Evolutionary conservation across 148 eudicot genomes (phyloP), one percentile per base, ranked within the genome.

Genomic region (Heliamphora exappendiculata): DNA sequence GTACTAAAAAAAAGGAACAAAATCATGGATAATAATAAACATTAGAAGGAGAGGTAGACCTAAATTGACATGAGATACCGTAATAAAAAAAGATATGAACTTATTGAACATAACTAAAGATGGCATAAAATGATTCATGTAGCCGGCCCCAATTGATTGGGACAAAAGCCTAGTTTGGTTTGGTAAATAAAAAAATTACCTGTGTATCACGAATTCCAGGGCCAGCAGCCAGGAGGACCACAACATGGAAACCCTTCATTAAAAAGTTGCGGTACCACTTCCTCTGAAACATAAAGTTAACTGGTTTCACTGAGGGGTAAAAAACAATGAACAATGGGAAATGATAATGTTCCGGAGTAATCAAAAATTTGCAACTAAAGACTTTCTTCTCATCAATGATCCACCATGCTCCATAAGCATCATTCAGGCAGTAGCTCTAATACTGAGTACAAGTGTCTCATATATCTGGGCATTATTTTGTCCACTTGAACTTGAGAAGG

Each of bases 221-320:
- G 69, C 97, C 97, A 84, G 97, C 93, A 77, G 97, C 96, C 86
- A 95, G 70, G 64, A 95, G 94, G 75, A 95, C 97, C 78, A 95
- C 96, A 66, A 93, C 78, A 81, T 95, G 97, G 80, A 95, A 95
- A 75, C 99, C 99, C 84, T 93, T 95, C 99, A 95, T 95, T 80
- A 95, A 78, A 85, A 95, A 89, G 87, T 95, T 92, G 24, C 99
- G 96, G 55, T 95, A 88, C 99, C 99, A 95, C 85, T 95, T 95
- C 81, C 99, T 86, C 99, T 95, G 93, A 79, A 77, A 71, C 65
- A 82, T 37, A 74, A 31, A 51, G 67, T 78, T 63, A 77, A 69
- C 42, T 36, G 1, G 7, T 29, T 69, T 49, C 72, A 50, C 47
- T 82, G 75, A 57, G 62, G 67, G 10, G 1, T 5, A 71, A 49